A percentile compares a stretch with the other conserved stretches of the same genome.
phyloP scores from a whole-genome alignment of 768 basidiomycete genomes.

The Pisolithus tinctorius region DNA sequence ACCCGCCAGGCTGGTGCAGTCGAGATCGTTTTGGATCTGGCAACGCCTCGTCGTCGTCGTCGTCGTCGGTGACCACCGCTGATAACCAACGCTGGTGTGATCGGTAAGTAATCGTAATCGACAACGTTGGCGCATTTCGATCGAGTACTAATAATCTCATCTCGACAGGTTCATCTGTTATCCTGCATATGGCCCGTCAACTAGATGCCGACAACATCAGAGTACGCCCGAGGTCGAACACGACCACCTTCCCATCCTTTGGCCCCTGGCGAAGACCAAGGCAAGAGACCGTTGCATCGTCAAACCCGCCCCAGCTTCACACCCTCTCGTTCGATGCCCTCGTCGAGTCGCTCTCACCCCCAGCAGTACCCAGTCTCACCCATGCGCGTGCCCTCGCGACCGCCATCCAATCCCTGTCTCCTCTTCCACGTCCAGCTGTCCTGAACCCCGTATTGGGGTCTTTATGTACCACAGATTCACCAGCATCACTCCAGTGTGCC shows the following conservation, averaged over 20 bases:
- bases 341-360: conserved; percentile 39
- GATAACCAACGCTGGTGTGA: too few species aligned
- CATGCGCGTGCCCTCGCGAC: conserved; percentile 58
- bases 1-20: too few species aligned
- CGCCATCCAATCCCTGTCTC: conserved; percentile 43
- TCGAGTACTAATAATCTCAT: too few species aligned
- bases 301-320: conserved; percentile 23
- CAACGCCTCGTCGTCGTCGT: too few species aligned
- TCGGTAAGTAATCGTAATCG: too few species aligned
- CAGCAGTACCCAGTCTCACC: conserved; percentile 57
- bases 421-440: conserved; percentile 46
- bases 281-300: conserved; percentile 22
- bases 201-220: conserved; percentile 26
- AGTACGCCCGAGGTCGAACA: conserved; percentile 36
- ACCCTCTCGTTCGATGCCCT: conserved; percentile 37
- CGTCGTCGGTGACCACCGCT: too few species aligned
- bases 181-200: conserved; percentile 25
- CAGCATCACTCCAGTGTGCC: conserved; percentile 51
- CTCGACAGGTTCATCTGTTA: too few species aligned
- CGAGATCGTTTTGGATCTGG: too few species aligned
- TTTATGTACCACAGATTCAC: conserved; percentile 50
- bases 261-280: conserved; percentile 32
- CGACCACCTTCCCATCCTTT: conserved; percentile 35
- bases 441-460: conserved; percentile 55
- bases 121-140: too few species aligned